phyloP scores from a whole-genome alignment of 2,329 filamentous ascomycete species.

The Alternaria novae-zelandiae region DNA sequence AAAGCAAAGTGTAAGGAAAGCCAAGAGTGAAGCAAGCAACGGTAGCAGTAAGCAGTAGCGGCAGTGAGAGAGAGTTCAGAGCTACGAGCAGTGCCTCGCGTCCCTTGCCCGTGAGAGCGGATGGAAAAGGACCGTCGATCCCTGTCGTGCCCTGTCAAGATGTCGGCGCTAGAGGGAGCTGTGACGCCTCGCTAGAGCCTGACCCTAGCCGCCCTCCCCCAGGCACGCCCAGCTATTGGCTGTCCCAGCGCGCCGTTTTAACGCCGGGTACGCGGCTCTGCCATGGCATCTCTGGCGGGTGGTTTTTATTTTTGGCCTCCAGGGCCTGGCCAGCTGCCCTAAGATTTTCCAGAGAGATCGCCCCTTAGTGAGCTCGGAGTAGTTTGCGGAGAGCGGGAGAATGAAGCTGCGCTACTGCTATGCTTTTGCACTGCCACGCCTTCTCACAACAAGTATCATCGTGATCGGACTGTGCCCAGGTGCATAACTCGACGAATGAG shows the following conservation, averaged over 20 bases:
- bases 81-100: background rate
- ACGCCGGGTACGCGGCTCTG: conserved; percentile 16
- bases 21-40: background rate
- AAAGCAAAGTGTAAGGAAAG: background rate
- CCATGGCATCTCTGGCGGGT: background rate
- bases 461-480: no score
- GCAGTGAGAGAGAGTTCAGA: background rate
- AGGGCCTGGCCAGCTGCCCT: conserved; percentile 2
- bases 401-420: background rate
- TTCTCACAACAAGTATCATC: background rate
- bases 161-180: background rate
- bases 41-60: background rate
- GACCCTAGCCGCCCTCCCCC: background rate
- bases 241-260: conserved; percentile 14
- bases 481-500: background rate
- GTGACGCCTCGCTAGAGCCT: background rate
- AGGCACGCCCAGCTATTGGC: conserved; percentile 12
- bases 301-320: conserved; percentile 6
- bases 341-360: conserved; percentile 16
- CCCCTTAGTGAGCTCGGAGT: background rate
- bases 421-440: conserved; percentile 1
- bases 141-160: conserved; percentile 7
- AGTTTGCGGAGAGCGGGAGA: conserved; percentile 4
- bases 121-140: background rate
- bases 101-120: background rate